Base-by-base conservation (phyloP, 1,284 basidiomycete genomes). In the Ceratorhiza oryzae-sativae region DNA sequence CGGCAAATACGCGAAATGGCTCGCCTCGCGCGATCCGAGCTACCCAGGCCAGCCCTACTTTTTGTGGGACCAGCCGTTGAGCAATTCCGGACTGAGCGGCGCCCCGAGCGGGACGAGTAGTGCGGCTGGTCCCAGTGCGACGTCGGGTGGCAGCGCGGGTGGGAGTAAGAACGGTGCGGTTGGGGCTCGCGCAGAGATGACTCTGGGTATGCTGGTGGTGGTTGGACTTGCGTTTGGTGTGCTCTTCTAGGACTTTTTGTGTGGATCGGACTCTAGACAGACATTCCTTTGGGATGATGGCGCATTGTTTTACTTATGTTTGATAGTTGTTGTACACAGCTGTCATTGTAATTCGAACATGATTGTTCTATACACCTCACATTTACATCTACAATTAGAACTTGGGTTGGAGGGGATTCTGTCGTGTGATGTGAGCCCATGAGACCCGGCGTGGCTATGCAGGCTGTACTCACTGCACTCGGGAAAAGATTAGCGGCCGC, bases 51-150 rank as follows among this genome's bases (percentile, higher is more conserved):
- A 86, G 72, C 82, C 85, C 32, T 85, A 81, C 75, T 86, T 86
- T 78, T 78, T 87, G 70, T 87, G 85, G 84, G 80, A 85, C 75
- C 86, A 86, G 75, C 86, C 86, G 0, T 79, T 85, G 60, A 62
- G 32, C 15, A 49, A 70, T 20, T 27, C 55, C 1, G 67, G 67
- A 8, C 32, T 70, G 41, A 48, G 53, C 27, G 67, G 67, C 13
- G 67, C 39, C n/a, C 53, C 53, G 30, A 49, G 45, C 13, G 45
- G 42, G 4, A 65, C 46, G 13, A 30, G 20, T 5, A 41, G 61
- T 39, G 9, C 27, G 18, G 15, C 18, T 36, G 30, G 2, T 23
- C 32, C 45, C 18, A 49, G 6, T 30, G 23, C 27, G 23, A 39
- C 46, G n/a, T n/a, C n/a, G n/a, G n/a, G n/a, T n/a, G n/a, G n/a